A percentile compares a stretch with the other conserved stretches of the same genome.
phyloP scores from a whole-genome alignment of 495 filamentous ascomycete species.

The Zalerion maritima region DNA sequence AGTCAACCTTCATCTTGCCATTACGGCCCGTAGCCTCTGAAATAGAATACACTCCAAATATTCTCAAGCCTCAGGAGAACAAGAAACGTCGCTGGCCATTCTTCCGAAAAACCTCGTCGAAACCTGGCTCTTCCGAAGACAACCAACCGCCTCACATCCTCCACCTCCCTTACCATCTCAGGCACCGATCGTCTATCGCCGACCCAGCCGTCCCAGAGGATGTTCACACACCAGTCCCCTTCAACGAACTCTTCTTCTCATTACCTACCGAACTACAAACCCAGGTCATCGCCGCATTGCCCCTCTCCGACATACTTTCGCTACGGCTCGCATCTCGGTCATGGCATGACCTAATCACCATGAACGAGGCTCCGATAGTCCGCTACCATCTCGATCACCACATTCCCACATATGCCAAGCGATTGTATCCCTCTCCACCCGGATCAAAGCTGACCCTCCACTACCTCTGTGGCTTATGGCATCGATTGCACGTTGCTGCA shows the following conservation, averaged over 20 bases:
- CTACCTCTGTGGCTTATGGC: conserved; percentile 44
- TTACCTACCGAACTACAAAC: conserved; percentile 41
- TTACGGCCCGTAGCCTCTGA: conserved; percentile 17
- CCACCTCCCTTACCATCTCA: background rate
- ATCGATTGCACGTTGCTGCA: conserved; percentile 38
- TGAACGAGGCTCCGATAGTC: conserved; percentile 38
- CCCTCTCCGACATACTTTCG: conserved; percentile 36
- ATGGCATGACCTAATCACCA: conserved; percentile 37
- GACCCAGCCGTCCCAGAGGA: conserved; percentile 5
- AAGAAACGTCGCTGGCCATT: no score
- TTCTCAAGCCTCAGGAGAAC: conserved; percentile 23
- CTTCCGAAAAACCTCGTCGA: conserved; percentile 15
- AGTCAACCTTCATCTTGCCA: conserved; percentile 27
- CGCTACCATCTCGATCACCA: conserved; percentile 40
- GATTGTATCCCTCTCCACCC: conserved; percentile 33
- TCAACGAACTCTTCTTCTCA: conserved; percentile 34
- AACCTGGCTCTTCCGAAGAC: no score
- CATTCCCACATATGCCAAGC: conserved; percentile 35
- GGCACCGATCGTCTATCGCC: background rate
- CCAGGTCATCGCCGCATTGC: conserved; percentile 39
- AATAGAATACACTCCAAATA: conserved; percentile 11
- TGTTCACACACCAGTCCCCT: conserved; percentile 16
- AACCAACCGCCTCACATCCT: background rate
- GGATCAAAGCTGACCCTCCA: conserved; percentile 32
- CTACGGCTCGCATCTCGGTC: conserved; percentile 37